These are phyloP conservation scores for Rhizopus arrhizus DNA, from an alignment of 371 early-diverging fungal species.

Conservation along the genomic window DNA sequence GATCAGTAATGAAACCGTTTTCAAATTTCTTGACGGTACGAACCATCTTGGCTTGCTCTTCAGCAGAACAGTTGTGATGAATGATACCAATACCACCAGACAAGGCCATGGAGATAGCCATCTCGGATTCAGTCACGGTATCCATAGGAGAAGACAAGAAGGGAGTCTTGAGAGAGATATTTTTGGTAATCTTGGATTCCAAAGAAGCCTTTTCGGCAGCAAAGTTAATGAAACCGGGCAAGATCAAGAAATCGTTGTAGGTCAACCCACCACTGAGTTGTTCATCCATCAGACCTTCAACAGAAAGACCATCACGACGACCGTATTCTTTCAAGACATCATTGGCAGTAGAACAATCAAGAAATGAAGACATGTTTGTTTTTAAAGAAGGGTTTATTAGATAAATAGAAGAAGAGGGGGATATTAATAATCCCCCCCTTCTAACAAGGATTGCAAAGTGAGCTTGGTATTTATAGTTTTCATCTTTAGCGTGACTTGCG, in stretches of 20 bases:
- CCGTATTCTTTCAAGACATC: conserved; percentile 32
- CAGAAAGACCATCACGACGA: conserved; percentile 76
- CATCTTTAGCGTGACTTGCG: conserved; percentile 6
- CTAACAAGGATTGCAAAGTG: conserved; percentile 5
- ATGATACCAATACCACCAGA: conserved; percentile 96
- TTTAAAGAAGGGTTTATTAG: conserved; percentile 16
- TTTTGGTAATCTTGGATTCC: conserved; percentile 83
- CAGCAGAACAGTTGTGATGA: conserved; percentile 94
- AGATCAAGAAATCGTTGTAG: conserved; percentile 96
- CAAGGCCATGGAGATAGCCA: conserved; percentile 97
- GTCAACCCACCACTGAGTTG: conserved; percentile 85
- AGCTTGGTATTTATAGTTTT: conserved; percentile 21
- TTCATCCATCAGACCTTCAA: conserved; percentile 74
- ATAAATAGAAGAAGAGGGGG: conserved; percentile 22
- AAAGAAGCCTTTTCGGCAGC: conserved; percentile 77
- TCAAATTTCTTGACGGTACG: conserved; percentile 97
- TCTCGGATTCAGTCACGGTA: conserved; percentile 95
- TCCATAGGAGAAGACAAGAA: conserved; percentile 97
- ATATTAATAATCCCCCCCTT: conserved; percentile 30
- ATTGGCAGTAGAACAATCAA: conserved; percentile 30
- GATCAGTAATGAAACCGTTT: conserved; percentile 97
- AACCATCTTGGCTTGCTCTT: conserved; percentile 96
- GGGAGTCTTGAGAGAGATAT: conserved; percentile 87
- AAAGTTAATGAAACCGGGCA: conserved; percentile 96
- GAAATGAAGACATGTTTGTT: conserved; percentile 19